These are phyloP conservation scores for Penicillium cosmopolitanum DNA, from an alignment of 495 filamentous ascomycete genomes.

Conservation along the genomic window DNA sequence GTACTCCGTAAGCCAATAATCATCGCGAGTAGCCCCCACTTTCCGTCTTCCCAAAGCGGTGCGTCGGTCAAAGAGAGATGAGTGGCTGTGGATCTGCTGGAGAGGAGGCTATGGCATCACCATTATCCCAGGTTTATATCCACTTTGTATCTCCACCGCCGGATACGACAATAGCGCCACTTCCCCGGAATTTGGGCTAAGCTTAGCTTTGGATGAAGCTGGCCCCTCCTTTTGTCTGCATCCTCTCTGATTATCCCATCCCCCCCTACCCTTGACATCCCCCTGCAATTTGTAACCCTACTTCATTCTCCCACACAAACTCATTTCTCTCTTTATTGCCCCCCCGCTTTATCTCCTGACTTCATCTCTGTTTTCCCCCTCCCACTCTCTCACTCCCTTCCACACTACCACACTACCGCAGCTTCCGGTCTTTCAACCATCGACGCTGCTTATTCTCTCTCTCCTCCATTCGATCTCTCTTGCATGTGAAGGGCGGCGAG, in stretches of 20 bases:
- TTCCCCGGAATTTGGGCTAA: neutral
- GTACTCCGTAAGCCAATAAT: too few relatives aligned
- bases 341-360: slow-evolving; percentile 1
- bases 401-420: neutral
- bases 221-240: neutral
- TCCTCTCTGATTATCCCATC: too few relatives aligned
- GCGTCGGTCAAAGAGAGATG: too few relatives aligned
- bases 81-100: too few relatives aligned
- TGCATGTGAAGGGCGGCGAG: slow-evolving; percentile 37
- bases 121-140: too few relatives aligned
- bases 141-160: neutral
- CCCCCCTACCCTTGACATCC: too few relatives aligned
- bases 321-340: slow-evolving; percentile 4
- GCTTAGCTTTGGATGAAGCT: neutral
- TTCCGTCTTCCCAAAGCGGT: too few relatives aligned
- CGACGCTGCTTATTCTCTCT: slow-evolving; percentile 5
- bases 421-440: neutral
- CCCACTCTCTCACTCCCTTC: neutral
- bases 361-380: slow-evolving; percentile 3
- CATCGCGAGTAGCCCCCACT: too few relatives aligned
- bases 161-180: neutral
- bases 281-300: too few relatives aligned
- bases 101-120: too few relatives aligned
- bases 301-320: slow-evolving; percentile 9
- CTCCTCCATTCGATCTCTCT: neutral